Conservation (phyloP, 371 early-diverging fungal species). For the Mortierella sp. region DNA sequence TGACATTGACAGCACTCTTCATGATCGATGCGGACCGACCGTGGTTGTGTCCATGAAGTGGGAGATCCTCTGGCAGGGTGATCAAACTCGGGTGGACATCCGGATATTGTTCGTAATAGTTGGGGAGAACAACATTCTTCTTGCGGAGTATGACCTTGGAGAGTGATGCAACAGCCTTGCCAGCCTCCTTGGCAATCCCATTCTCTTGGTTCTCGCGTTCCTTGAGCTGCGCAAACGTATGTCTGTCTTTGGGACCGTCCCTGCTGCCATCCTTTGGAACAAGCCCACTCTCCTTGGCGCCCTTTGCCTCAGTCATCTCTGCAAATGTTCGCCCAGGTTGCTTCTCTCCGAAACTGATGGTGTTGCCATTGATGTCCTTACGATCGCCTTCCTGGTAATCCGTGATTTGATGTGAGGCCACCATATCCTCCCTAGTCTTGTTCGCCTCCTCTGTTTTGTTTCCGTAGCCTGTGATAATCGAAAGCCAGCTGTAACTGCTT, state of each 20-base stretch:
- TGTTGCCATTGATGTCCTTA: constrained; percentile 20
- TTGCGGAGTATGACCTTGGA: constrained; percentile 33
- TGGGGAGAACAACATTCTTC: constrained; percentile 44
- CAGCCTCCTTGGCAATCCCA: constrained; percentile 21
- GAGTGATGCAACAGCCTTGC: constrained; percentile 27
- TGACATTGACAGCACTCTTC: constrained; percentile 40
- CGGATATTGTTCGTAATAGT: constrained; percentile 55
- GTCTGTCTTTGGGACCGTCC: constrained; percentile 6
- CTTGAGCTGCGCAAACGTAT: constrained; percentile 33
- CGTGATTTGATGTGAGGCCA: constrained; percentile 14
- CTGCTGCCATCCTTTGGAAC: not conserved
- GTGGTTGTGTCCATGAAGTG: constrained; percentile 9
- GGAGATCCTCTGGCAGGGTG: constrained; percentile 26
- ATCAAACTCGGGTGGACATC: constrained; percentile 41
- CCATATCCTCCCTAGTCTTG: not conserved
- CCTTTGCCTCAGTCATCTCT: constrained; percentile 22
- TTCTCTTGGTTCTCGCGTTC: constrained; percentile 18
- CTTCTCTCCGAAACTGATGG: constrained; percentile 11
- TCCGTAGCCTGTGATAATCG: constrained; percentile 50
- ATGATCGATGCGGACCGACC: constrained; percentile 19
- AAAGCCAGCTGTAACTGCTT: constrained; percentile 46
- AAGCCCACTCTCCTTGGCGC: constrained; percentile 1
- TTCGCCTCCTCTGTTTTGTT: constrained; percentile 19
- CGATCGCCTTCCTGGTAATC: constrained; percentile 28
- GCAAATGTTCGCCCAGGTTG: constrained; percentile 20